phyloP scores from a whole-genome alignment of 2,329 filamentous ascomycete species.

The Aspergillus puulaauensis region DNA sequence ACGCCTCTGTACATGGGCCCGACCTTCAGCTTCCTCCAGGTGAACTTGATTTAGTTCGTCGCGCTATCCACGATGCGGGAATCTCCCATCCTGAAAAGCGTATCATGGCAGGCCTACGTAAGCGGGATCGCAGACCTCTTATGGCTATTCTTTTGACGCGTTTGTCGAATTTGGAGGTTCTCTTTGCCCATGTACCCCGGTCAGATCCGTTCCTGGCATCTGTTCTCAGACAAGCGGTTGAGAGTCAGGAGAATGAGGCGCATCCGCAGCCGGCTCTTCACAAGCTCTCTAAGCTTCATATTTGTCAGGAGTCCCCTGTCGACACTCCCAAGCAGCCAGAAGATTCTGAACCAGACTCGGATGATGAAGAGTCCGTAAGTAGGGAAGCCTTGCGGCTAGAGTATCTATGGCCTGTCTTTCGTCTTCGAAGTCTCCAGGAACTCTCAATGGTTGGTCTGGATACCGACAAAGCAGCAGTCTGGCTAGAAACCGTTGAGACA shows the following conservation, averaged over 20 bases:
- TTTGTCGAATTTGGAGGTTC: neutral
- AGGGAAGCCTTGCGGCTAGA: neutral
- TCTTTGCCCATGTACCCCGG: neutral
- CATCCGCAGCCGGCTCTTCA: neutral
- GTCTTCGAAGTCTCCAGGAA: neutral
- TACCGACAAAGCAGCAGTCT: neutral
- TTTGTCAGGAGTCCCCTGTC: neutral
- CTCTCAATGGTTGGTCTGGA: neutral
- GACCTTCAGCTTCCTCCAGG: neutral
- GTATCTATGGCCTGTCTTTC: neutral
- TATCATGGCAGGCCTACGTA: neutral
- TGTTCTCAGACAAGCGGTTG: neutral
- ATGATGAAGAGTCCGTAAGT: neutral
- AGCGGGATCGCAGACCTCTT: neutral
- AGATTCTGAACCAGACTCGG: neutral
- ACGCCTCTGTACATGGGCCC: neutral
- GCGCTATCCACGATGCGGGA: neutral
- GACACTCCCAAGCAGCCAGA: neutral
- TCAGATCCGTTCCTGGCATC: neutral
- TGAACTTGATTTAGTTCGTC: slow-evolving; percentile 1
- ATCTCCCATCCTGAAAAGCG: neutral
- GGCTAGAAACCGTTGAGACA: neutral
- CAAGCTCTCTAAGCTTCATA: neutral
- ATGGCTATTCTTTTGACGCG: neutral
- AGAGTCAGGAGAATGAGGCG: neutral